phyloP scores from a whole-genome alignment of 345 rosid species.

The Excoecaria agallocha region DNA sequence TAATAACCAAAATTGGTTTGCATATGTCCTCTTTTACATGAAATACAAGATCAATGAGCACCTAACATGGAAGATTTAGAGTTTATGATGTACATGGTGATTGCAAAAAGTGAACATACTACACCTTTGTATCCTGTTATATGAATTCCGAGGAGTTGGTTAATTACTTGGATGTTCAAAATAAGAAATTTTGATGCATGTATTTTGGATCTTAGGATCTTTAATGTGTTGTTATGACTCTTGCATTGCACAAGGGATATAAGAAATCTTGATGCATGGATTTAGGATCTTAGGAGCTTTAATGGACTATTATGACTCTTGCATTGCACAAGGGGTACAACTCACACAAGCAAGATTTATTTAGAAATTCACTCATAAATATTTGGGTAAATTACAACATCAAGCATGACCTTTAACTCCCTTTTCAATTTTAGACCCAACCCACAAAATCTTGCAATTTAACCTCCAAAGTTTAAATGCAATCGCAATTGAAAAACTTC shows the following conservation, averaged over 20 bases:
- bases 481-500: no score
- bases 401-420: no score
- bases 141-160: not conserved
- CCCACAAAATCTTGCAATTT: no score
- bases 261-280: not conserved
- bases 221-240: not conserved
- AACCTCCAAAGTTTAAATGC: no score
- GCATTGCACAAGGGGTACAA: not conserved
- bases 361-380: not conserved
- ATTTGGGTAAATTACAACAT: not conserved
- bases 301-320: not conserved
- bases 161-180: not conserved
- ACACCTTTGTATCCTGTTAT: not conserved
- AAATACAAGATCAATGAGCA: not conserved
- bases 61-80: not conserved
- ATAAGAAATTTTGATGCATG: not conserved
- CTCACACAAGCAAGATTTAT: not conserved
- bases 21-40: not conserved
- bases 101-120: not conserved
- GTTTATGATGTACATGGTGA: not conserved
- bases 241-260: not conserved
- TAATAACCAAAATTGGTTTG: not conserved
- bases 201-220: not conserved
- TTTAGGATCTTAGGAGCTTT: not conserved
- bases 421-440: no score